phyloP scores from a whole-genome alignment of 208 protist species.

The Trypanosoma caninum region DNA sequence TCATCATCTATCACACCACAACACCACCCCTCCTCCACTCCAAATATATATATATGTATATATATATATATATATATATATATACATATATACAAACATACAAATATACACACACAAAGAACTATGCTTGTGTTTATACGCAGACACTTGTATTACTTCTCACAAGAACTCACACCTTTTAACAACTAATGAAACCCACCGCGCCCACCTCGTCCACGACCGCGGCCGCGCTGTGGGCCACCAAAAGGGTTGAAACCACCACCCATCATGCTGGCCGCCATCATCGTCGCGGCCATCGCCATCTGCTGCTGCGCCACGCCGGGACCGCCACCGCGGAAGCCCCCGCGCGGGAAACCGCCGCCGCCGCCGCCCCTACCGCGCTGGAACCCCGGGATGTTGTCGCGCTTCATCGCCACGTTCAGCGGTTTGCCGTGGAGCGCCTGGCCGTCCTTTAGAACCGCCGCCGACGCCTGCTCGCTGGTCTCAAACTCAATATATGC shows the following conservation, averaged over 20 bases:
- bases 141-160: conserved; percentile 2
- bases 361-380: conserved; percentile 38
- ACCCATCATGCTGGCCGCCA: conserved; percentile 77
- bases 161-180: conserved; percentile 3
- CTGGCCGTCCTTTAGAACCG: conserved; percentile 84
- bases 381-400: conserved; percentile 83
- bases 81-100: no score
- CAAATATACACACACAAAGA: conserved; percentile 3
- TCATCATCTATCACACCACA: no score
- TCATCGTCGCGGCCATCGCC: conserved; percentile 67
- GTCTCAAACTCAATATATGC: conserved; percentile 93
- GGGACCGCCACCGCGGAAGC: conserved; percentile 32
- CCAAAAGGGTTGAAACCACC: conserved; percentile 67
- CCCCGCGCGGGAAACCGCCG: conserved; percentile 27
- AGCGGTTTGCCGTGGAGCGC: conserved; percentile 81
- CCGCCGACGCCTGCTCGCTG: conserved; percentile 73
- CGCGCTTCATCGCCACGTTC: conserved; percentile 80
- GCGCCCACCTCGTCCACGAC: conserved; percentile 30
- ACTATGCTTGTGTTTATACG: neutral
- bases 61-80: neutral
- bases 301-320: conserved; percentile 58
- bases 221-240: conserved; percentile 24
- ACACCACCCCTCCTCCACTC: no score
- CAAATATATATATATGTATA: neutral
- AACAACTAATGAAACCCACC: conserved; percentile 28